Evolutionary conservation across 2,329 filamentous ascomycete genomes (phyloP).

Genomic region (Paraphoma sp.): DNA sequence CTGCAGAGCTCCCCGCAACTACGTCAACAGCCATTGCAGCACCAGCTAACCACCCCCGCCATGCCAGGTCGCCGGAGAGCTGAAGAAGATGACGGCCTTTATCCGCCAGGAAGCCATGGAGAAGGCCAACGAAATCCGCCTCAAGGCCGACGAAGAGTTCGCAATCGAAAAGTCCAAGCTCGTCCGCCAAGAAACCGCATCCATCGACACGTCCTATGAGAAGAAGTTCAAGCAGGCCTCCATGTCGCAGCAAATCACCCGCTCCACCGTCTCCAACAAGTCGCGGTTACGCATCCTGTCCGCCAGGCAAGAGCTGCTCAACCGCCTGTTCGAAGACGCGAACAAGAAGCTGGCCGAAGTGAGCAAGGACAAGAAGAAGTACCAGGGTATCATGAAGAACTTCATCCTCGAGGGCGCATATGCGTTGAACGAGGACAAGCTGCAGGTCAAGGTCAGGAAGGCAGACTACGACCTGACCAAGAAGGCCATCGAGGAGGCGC

Average conservation of each 20-base stretch:
- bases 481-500: slow-evolving; percentile 78
- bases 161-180: slow-evolving; percentile 99
- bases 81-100: slow-evolving; percentile 99
- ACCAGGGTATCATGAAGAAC: slow-evolving; percentile 77
- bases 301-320: slow-evolving; percentile 87
- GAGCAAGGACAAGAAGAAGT: slow-evolving; percentile 74
- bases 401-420: slow-evolving; percentile 90
- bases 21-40: slow-evolving; percentile 34
- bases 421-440: slow-evolving; percentile 79
- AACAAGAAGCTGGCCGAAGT: slow-evolving; percentile 72
- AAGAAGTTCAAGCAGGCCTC: slow-evolving; percentile 99
- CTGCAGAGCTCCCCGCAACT: slow-evolving; percentile 28
- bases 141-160: slow-evolving; percentile 99
- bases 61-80: slow-evolving; percentile 88
- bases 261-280: slow-evolving; percentile 95
- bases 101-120: slow-evolving; percentile 98
- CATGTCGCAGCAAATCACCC: slow-evolving; percentile 99
- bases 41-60: slow-evolving; percentile 34
- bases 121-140: slow-evolving; percentile 95
- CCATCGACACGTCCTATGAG: slow-evolving; percentile 92
- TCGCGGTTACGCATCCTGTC: slow-evolving; percentile 86
- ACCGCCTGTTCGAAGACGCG: slow-evolving; percentile 85
- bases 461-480: slow-evolving; percentile 77
- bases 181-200: slow-evolving; percentile 89
- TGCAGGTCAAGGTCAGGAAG: slow-evolving; percentile 78